phyloP scores from a whole-genome alignment of 2,329 filamentous ascomycete species.

The Aschersonia sp. region DNA sequence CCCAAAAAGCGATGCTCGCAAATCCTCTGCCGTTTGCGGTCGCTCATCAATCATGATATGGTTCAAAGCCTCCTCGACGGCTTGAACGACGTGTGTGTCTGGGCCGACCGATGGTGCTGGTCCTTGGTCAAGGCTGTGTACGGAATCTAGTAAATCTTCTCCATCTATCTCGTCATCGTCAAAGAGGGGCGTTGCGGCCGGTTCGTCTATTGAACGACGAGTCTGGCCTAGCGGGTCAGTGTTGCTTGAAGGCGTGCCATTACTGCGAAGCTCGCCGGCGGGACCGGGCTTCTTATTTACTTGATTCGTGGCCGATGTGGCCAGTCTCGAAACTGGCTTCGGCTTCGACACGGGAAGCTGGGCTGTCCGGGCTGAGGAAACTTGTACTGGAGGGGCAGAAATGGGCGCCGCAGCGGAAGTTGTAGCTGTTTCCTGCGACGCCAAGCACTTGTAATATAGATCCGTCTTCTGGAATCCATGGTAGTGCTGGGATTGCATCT shows the following conservation, averaged over 20 bases:
- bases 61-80: slow-evolving; percentile 82
- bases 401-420: slow-evolving; percentile 13
- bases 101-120: slow-evolving; percentile 36
- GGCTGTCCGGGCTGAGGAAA: slow-evolving; percentile 14
- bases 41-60: slow-evolving; percentile 78
- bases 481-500: slow-evolving; percentile 70
- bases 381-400: slow-evolving; percentile 4
- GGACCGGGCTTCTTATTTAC: slow-evolving; percentile 29
- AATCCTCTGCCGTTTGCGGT: slow-evolving; percentile 46
- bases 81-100: slow-evolving; percentile 72
- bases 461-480: slow-evolving; percentile 84
- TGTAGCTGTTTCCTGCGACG: slow-evolving; percentile 55
- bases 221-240: slow-evolving; percentile 25
- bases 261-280: slow-evolving; percentile 28
- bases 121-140: slow-evolving; percentile 67
- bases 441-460: slow-evolving; percentile 89
- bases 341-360: slow-evolving; percentile 28
- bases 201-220: slow-evolving; percentile 59
- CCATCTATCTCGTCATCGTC: slow-evolving; percentile 70
- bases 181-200: slow-evolving; percentile 41
- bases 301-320: slow-evolving; percentile 20
- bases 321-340: slow-evolving; percentile 24
- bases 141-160: slow-evolving; percentile 54
- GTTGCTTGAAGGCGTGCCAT: slow-evolving; percentile 21
- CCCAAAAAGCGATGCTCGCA: slow-evolving; percentile 51